Evolutionary conservation across 257 asterid genomes (phyloP), one percentile per base, ranked within the genome.

Genomic region (Forsythia viridissima): DNA sequence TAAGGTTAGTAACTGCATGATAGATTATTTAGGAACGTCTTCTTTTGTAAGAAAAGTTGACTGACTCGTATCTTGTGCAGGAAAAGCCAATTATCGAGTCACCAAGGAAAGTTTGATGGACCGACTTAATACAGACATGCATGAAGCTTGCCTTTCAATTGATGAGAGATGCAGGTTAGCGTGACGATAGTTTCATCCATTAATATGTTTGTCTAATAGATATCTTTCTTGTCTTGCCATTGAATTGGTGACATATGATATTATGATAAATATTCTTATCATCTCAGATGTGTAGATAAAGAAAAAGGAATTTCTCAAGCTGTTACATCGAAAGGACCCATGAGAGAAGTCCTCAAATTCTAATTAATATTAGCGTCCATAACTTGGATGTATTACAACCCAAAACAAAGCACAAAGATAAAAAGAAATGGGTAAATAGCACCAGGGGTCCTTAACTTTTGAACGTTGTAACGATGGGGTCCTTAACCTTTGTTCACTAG

Each of bases 41-140:
- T 55, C 65, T 55, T 15, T 7, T 21, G 40, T 63, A 24, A 63
- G 70, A 63, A 71, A 74, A 73, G 34, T 78, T 5, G 51, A 20
- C 24, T 67, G 13, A 7, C 65, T 63, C 4, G 13, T 76, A 3
- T 41, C 39, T 70, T 57, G 70, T 72, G n/a, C 70, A 92, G 98
- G 94, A 76, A 90, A 85, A 40, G 89, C 87, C 73, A 86, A 83
- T 6, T 91, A 89, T 82, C 90, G 80, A 69, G 94, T 92, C 84
- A 92, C 97, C 0, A 84, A 82, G 78, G 97, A 91, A 88, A 90
- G 97, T 80, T 74, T 94, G 85, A 87, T 63, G 82, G 98, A 94
- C 79, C 84, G 97, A 79, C 92, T 92, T 18, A 89, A 84, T 77
- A 92, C 96, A 37, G 84, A 91, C 76, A 87, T 94, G 92, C 94